Conservation (phyloP, 2,329 filamentous ascomycete genomes). For the Fusarium sp. region DNA sequence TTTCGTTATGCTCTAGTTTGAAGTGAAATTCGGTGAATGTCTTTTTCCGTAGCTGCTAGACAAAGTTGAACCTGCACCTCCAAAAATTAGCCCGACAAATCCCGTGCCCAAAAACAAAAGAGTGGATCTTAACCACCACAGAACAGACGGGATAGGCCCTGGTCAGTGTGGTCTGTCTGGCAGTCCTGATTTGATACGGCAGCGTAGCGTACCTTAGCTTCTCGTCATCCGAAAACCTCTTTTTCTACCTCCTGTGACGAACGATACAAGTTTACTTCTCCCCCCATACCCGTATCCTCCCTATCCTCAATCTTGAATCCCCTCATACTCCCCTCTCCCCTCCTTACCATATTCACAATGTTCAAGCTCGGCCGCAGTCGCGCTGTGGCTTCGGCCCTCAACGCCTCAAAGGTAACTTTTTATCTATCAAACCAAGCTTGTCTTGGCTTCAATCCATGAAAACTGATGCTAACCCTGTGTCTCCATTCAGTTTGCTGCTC, state of each 20-base stretch:
- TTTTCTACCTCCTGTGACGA: conserved; percentile 28
- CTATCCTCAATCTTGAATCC: conserved; percentile 9
- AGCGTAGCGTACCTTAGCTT: conserved; percentile 27
- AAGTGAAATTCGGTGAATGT: conserved; percentile 31
- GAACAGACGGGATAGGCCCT: conserved; percentile 17
- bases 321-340: conserved; percentile 15
- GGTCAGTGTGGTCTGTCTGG: conserved; percentile 30
- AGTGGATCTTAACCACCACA: conserved; percentile 24
- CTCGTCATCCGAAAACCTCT: conserved; percentile 43
- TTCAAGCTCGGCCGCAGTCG: conserved; percentile 88
- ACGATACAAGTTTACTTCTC: conserved; percentile 18
- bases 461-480: conserved; percentile 23
- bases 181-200: conserved; percentile 31
- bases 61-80: neutral
- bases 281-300: neutral
- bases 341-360: conserved; percentile 63
- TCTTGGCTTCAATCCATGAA: conserved; percentile 14
- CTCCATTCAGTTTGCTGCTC: conserved; percentile 50
- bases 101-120: conserved; percentile 40
- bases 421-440: conserved; percentile 9
- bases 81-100: conserved; percentile 43
- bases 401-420: conserved; percentile 75
- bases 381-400: conserved; percentile 82
- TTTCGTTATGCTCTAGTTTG: neutral
- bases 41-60: conserved; percentile 33